Base-by-base conservation (phyloP, 352 stramenopile species). In the Bremia lactucae region DNA sequence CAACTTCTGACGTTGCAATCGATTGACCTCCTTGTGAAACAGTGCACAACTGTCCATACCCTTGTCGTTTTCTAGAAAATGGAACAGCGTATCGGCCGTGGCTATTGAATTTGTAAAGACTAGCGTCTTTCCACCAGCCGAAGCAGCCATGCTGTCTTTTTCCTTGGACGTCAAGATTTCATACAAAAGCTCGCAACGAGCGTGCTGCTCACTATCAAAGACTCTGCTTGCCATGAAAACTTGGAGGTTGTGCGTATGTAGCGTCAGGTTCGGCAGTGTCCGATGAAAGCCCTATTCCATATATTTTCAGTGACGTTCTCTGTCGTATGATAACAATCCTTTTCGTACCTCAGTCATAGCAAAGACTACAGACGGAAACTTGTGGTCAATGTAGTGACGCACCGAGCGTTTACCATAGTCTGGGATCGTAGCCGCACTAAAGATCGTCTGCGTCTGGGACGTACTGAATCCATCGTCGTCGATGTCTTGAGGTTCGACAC, bases 361-460 rank as follows among this genome's bases (percentile, higher is more conserved):
- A 29, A 85, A 85, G 2, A 63, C 45, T 0, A 71, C 62, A 3
- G 55, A 46, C 1, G 78, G 75, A 52, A 87, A 87, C 62, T 87
- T 90, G 57, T 85, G 65, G 37, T 80, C 55, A 45, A 90, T 75
- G 49, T 69, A 87, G 22, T 72, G 55, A 6, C 63, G 68, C 20
- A 87, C 72, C 0, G 78, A 87, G 0, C 68, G 56, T 45, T 82
- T 83, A 40, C 78, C 78, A 35, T 90, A 87, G 47, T 85, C 65
- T 26, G 74, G 75, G 50, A 90, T 87, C 19, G 78, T 90, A 11
- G 78, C 78, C 55, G 74, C 74, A 66, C 72, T 84, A 49, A 87
- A 90, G 42, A 90, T 54, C 49, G 69, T 85, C 46, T 90, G 77
- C 3, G 71, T 70, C 41, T 25, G 35, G 15, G 62, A 33, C 2